Percentiles rank a stretch among this genome's conserved stretches.
Conservation (phyloP, 805 yeast genomes). For the Suhomyces faveliae region DNA sequence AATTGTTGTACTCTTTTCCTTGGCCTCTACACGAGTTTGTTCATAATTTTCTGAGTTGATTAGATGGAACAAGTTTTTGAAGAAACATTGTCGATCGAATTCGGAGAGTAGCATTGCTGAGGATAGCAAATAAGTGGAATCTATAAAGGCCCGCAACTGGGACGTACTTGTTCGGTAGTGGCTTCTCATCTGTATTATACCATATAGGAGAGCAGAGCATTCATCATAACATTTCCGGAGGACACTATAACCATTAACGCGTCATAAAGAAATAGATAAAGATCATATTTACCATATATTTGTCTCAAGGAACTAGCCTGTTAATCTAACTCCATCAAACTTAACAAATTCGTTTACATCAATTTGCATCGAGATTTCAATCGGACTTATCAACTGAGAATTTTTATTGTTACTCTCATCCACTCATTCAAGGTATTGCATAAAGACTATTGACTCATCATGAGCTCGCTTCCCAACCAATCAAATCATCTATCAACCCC, state of each 20-base stretch:
- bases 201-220: neutral
- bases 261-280: neutral
- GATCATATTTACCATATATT: neutral
- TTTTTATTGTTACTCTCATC: neutral
- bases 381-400: neutral
- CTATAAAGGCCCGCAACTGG: conserved; percentile 1
- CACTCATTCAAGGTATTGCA: neutral
- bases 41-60: conserved; percentile 1
- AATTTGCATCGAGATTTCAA: neutral
- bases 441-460: conserved; percentile 1
- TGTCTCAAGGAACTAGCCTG: neutral
- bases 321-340: neutral
- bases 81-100: conserved; percentile 1
- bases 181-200: neutral
- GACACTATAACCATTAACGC: neutral
- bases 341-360: neutral
- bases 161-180: conserved; percentile 2
- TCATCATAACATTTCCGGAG: neutral
- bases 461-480: conserved; percentile 11
- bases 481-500: conserved; percentile 5
- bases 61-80: conserved; percentile 2
- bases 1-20: neutral
- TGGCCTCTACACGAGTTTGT: conserved; percentile 6
- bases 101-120: conserved; percentile 2
- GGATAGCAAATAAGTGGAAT: neutral